phyloP scores from a whole-genome alignment of 257 asterid genomes.

The Nemophila menziesii region DNA sequence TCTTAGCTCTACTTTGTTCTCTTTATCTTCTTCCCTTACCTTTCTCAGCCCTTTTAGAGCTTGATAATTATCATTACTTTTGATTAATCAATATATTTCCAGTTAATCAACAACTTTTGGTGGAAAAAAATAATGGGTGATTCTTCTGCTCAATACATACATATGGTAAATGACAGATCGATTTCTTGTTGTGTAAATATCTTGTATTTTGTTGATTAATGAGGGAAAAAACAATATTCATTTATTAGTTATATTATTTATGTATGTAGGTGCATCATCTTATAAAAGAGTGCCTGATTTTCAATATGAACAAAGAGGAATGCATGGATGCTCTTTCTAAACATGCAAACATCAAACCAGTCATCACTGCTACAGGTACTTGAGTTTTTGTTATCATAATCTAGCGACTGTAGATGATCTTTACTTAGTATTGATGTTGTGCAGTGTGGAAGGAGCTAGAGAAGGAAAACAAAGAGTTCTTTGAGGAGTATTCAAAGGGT shows the following conservation, averaged over 20 bases:
- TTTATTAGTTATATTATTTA: too few relatives aligned
- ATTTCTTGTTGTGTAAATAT: too few relatives aligned
- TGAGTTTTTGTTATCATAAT: neutral
- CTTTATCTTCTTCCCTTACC: too few relatives aligned
- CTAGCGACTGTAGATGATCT: too few relatives aligned
- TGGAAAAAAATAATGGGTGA: constrained; percentile 35
- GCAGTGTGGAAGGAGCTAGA: constrained; percentile 93
- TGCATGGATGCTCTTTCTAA: constrained; percentile 87
- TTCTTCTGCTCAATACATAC: constrained; percentile 62
- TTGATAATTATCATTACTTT: too few relatives aligned
- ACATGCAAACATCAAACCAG: constrained; percentile 74
- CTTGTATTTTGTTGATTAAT: neutral
- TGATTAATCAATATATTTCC: too few relatives aligned
- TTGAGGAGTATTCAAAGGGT: constrained; percentile 26
- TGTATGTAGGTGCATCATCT: constrained; percentile 33
- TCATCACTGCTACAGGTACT: constrained; percentile 50
- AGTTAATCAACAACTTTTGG: too few relatives aligned
- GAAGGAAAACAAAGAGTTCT: constrained; percentile 38
- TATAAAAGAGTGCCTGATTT: constrained; percentile 73
- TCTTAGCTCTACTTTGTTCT: too few relatives aligned
- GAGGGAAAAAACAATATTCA: neutral
- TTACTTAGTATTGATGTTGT: too few relatives aligned
- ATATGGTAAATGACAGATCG: too few relatives aligned
- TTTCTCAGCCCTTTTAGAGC: too few relatives aligned
- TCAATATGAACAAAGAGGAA: constrained; percentile 78